A percentile compares a stretch with the other conserved stretches of the same genome.
phyloP scores from a whole-genome alignment of 1,284 basidiomycete genomes.

The Takashimella tepidaria region DNA sequence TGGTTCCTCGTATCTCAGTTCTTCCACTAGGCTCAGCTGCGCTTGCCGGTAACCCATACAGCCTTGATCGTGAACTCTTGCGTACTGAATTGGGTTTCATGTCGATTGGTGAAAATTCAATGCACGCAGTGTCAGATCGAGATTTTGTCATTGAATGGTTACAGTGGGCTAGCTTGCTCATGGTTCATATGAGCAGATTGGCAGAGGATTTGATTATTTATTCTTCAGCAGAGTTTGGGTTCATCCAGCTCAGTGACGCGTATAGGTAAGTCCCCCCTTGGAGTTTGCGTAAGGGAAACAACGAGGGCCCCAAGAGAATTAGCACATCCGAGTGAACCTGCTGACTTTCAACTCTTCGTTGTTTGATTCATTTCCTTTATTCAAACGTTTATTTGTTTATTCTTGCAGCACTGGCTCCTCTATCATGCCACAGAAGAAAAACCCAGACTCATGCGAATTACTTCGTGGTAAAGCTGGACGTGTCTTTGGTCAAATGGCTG shows the following conservation, averaged over 20 bases:
- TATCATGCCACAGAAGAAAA: slow-evolving; percentile 99
- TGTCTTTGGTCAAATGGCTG: slow-evolving; percentile 94
- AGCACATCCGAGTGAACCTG: too few species aligned
- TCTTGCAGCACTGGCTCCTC: slow-evolving; percentile 81
- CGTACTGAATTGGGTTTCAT: slow-evolving; percentile 77
- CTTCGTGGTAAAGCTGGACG: slow-evolving; percentile 92
- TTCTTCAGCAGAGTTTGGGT: slow-evolving; percentile 94
- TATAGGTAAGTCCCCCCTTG: slow-evolving; percentile 62
- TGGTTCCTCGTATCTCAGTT: slow-evolving; percentile 79
- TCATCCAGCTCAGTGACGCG: slow-evolving; percentile 88
- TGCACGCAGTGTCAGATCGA: slow-evolving; percentile 92
- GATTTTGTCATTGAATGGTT: slow-evolving; percentile 97
- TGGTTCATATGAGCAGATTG: slow-evolving; percentile 89
- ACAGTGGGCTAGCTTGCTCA: slow-evolving; percentile 90
- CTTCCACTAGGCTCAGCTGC: slow-evolving; percentile 92
- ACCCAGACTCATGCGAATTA: slow-evolving; percentile 92
- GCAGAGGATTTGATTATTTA: slow-evolving; percentile 97
- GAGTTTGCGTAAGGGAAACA: too few species aligned
- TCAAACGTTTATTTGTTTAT: neutral
- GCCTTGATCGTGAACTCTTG: slow-evolving; percentile 82
- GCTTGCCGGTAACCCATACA: slow-evolving; percentile 93
- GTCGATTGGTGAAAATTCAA: slow-evolving; percentile 82
- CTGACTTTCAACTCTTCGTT: too few species aligned
- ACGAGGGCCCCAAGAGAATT: too few species aligned
- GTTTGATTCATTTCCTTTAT: too few species aligned